Evolutionary conservation across 371 early-diverging fungal species (phyloP), one percentile per base, ranked within the genome.

Genomic region (Mucor velutinosus): DNA sequence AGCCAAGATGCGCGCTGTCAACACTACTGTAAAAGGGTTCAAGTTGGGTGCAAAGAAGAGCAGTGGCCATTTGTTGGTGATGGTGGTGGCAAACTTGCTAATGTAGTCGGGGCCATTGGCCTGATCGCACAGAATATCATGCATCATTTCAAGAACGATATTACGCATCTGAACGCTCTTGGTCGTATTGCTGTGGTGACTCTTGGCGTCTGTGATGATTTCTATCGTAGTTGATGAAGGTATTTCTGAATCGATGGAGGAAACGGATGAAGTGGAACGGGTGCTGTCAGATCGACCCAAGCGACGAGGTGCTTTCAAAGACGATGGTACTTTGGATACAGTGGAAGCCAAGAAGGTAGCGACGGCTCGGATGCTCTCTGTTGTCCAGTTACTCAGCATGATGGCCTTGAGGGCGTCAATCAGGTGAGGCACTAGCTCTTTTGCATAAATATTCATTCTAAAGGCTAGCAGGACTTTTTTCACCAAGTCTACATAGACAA

Each of bases 21-120:
- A 75, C 11, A 90, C 81, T 0, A 90, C 88, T 6, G 90, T 85
- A 33, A 76, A 84, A 0, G 86, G 80, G 51, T 93, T 86, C 5
- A 84, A 59, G 10, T 82, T 67, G 4, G 80, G 80, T 11, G 83
- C 81, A 74, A 90, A 83, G 56, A 91, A 91, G 4, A 91, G 77
- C 19, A 91, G 65, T 3, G 91, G 79, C 93, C 93, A 93, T 66
- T 88, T 85, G 74, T 85, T 89, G 29, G 92, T 89, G 33, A 92
- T 86, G 0, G 87, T 87, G 1, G 74, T 65, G 4, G 89, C 73
- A 70, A 92, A 89, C 58, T 87, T 85, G 67, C 75, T 71, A 23
- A 71, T 66, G 27, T 67, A 71, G 1, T 71, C 71, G 19, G 53
- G 43, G 3, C 60, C 71, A 11, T 51, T 63, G 12, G 77, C 70